Conservation (phyloP, 495 filamentous ascomycete genomes). For the Tuber calosporum region DNA sequence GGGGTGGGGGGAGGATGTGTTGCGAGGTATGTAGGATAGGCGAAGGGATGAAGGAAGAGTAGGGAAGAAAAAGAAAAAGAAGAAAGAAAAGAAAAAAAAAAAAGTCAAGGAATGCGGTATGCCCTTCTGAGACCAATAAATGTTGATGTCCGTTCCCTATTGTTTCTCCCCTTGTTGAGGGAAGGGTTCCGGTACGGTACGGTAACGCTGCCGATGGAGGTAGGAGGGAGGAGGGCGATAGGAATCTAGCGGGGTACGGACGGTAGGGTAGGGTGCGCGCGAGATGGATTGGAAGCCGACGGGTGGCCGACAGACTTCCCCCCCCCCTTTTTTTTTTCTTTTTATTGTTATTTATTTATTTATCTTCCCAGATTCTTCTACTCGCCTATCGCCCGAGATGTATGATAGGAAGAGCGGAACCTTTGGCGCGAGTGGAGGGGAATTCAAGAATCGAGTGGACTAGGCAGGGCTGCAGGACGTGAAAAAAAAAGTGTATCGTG, state of each 20-base stretch:
- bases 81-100: slow-evolving; percentile 3
- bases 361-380: background rate
- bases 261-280: background rate
- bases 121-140: background rate
- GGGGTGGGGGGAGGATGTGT: background rate
- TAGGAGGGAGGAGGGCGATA: slow-evolving; percentile 1
- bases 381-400: slow-evolving; percentile 2
- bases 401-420: background rate
- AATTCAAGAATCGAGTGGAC: background rate
- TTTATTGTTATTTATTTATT: slow-evolving; percentile 5
- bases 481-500: slow-evolving; percentile 14
- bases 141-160: background rate
- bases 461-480: slow-evolving; percentile 32
- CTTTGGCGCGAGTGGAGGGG: background rate
- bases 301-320: background rate
- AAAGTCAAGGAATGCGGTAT: slow-evolving; percentile 14
- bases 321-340: no score
- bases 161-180: background rate
- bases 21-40: background rate
- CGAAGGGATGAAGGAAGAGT: slow-evolving; percentile 4
- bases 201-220: slow-evolving; percentile 19
- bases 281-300: background rate
- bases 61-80: no score
- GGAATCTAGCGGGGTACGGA: slow-evolving; percentile 3
- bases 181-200: slow-evolving; percentile 4